phyloP scores from a whole-genome alignment of 1,139 yeast species.

The Protomyces arabidopsidicola region DNA sequence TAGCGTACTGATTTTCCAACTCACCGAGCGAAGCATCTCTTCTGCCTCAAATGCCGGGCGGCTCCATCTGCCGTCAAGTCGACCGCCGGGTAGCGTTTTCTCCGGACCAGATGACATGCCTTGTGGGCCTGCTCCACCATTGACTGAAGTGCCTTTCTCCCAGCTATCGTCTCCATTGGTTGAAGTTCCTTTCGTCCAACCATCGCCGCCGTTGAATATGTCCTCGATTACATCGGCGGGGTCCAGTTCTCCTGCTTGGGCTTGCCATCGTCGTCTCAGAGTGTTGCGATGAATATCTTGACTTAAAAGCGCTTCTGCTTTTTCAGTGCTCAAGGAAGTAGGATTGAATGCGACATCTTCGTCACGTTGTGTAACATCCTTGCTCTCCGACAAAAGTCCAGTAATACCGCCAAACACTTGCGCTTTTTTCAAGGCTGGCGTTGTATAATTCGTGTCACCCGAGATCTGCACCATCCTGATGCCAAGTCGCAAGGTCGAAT shows the following conservation, averaged over 20 bases:
- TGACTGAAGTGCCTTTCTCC: conserved; percentile 35
- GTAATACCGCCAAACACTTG: conserved; percentile 40
- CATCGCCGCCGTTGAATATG: conserved; percentile 68
- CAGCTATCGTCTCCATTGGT: conserved; percentile 71
- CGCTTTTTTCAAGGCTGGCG: conserved; percentile 31
- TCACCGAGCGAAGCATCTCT: conserved; percentile 19
- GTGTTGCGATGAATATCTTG: conserved; percentile 53
- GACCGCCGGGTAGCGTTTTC: not conserved
- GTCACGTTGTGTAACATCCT: conserved; percentile 12
- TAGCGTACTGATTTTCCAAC: not conserved
- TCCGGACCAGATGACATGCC: not conserved
- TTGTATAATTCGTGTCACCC: conserved; percentile 43
- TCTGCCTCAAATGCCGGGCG: conserved; percentile 15
- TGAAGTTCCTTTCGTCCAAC: conserved; percentile 45
- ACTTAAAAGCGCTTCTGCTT: conserved; percentile 5
- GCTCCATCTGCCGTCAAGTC: not conserved
- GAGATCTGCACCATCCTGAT: conserved; percentile 47
- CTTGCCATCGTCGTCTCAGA: conserved; percentile 73
- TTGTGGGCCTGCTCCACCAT: not conserved
- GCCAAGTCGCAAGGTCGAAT: conserved; percentile 60
- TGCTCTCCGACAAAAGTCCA: conserved; percentile 38
- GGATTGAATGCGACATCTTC: not conserved
- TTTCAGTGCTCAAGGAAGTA: conserved; percentile 10
- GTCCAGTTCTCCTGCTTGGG: conserved; percentile 64
- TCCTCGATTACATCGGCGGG: conserved; percentile 73